phyloP scores from a whole-genome alignment of 2,329 filamentous ascomycete genomes.

The Diaporthe humulicola region DNA sequence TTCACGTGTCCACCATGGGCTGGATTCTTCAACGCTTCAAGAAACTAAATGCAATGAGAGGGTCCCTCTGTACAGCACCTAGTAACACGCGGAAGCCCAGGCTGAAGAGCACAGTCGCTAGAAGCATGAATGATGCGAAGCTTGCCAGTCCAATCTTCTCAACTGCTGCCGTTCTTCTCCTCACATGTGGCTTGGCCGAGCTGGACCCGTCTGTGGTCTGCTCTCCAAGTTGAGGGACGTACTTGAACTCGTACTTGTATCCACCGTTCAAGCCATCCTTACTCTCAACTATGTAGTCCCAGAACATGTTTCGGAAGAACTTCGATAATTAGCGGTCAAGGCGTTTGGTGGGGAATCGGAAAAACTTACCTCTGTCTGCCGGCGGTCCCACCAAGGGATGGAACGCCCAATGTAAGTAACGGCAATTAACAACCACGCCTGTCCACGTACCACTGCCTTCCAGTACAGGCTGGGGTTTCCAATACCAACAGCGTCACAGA shows the following conservation, averaged over 20 bases:
- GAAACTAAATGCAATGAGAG: too few relatives aligned
- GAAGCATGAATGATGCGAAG: too few relatives aligned
- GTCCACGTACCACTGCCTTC: conserved; percentile 49
- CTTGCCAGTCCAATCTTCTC: too few relatives aligned
- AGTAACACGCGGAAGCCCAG: too few relatives aligned
- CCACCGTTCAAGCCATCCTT: conserved; percentile 22
- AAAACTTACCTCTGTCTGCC: conserved; percentile 1
- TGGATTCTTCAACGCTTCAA: too few relatives aligned
- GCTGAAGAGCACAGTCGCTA: too few relatives aligned
- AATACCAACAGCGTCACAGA: conserved; percentile 53
- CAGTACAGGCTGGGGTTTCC: conserved; percentile 47
- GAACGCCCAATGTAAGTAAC: not conserved
- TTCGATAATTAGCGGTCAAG: conserved; percentile 42
- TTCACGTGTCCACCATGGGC: too few relatives aligned
- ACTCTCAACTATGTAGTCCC: conserved; percentile 31
- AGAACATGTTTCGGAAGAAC: conserved; percentile 33
- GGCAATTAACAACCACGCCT: conserved; percentile 49
- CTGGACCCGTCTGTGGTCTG: too few relatives aligned
- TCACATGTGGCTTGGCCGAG: too few relatives aligned
- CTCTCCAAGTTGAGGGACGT: conserved; percentile 9
- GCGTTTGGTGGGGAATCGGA: too few relatives aligned
- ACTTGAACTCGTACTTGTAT: conserved; percentile 28
- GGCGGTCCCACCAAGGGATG: conserved; percentile 41
- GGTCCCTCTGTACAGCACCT: too few relatives aligned
- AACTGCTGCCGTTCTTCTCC: too few relatives aligned